Evolutionary conservation across 2,329 filamentous ascomycete species (phyloP).

Genomic region (Cladosporium sphaerospermum): DNA sequence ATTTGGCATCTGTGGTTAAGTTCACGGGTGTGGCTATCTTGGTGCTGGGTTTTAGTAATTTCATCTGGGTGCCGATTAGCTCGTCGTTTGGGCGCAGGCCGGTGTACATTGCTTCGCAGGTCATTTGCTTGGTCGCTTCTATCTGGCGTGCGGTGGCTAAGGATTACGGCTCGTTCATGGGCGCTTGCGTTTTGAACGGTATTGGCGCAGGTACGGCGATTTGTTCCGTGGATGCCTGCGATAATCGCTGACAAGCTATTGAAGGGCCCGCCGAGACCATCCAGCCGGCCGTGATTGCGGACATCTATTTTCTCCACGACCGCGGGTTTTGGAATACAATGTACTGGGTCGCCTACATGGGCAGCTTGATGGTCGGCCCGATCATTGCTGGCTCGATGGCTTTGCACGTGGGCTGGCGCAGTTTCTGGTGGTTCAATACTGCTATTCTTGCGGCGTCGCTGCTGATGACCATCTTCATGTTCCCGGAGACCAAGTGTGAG

Average conservation of each 20-base stretch:
- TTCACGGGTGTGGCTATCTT: constrained; percentile 53
- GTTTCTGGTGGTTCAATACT: constrained; percentile 62
- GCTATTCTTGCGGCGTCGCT: constrained; percentile 46
- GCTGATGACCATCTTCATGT: constrained; percentile 51
- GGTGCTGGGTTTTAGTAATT: constrained; percentile 54
- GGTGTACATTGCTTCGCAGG: constrained; percentile 46
- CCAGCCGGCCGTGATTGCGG: constrained; percentile 57
- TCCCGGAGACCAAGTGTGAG: constrained; percentile 56
- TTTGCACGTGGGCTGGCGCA: constrained; percentile 52
- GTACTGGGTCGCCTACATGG: constrained; percentile 59
- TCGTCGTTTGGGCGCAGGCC: constrained; percentile 51
- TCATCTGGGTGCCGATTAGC: constrained; percentile 53
- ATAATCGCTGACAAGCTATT: no score
- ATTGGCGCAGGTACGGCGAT: constrained; percentile 44
- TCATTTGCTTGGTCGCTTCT: constrained; percentile 48
- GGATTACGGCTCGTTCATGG: constrained; percentile 58
- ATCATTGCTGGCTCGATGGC: constrained; percentile 58
- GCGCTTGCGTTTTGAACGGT: constrained; percentile 54
- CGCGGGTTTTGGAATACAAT: constrained; percentile 56
- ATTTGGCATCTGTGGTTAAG: constrained; percentile 47
- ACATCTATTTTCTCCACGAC: constrained; percentile 57
- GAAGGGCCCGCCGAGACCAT: constrained; percentile 53
- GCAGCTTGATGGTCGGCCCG: constrained; percentile 51
- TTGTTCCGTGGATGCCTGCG: no score
- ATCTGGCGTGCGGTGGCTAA: constrained; percentile 55